phyloP scores from a whole-genome alignment of 345 rosid genomes.

The Arabis hirsuta region DNA sequence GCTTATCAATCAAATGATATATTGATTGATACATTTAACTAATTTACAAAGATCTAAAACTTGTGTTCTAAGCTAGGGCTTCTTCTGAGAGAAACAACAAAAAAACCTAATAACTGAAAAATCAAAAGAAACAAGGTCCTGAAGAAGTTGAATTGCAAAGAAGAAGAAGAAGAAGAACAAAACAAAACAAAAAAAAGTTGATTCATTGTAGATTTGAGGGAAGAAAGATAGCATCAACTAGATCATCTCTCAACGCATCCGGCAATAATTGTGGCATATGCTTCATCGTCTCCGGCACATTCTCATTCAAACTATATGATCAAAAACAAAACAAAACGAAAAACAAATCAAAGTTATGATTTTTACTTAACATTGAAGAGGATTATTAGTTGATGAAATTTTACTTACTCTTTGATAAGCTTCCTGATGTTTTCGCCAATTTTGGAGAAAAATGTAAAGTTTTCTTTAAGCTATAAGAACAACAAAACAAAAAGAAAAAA shows the following conservation, averaged over 20 bases:
- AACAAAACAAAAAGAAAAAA: neutral
- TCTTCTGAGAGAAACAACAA: neutral
- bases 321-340: too few relatives aligned
- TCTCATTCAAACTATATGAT: constrained; percentile 56
- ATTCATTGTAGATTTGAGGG: constrained; percentile 42
- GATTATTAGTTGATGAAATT: neutral
- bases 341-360: neutral
- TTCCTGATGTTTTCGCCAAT: constrained; percentile 47
- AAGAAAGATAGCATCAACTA: constrained; percentile 53
- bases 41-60: neutral
- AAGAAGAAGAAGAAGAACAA: too few relatives aligned
- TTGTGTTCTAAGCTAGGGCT: constrained; percentile 12
- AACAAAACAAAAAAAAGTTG: neutral
- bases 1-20: neutral
- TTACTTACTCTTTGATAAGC: constrained; percentile 51
- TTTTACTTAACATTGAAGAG: too few relatives aligned
- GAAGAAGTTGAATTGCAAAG: neutral
- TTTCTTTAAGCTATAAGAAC: constrained; percentile 49
- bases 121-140: neutral
- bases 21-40: constrained; percentile 11
- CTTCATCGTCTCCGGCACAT: constrained; percentile 64
- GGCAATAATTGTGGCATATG: constrained; percentile 78
- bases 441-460: constrained; percentile 48
- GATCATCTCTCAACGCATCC: constrained; percentile 57
- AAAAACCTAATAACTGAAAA: neutral